Conservation (phyloP, 164 flowering plant genomes). For the Houttuynia cordata region DNA sequence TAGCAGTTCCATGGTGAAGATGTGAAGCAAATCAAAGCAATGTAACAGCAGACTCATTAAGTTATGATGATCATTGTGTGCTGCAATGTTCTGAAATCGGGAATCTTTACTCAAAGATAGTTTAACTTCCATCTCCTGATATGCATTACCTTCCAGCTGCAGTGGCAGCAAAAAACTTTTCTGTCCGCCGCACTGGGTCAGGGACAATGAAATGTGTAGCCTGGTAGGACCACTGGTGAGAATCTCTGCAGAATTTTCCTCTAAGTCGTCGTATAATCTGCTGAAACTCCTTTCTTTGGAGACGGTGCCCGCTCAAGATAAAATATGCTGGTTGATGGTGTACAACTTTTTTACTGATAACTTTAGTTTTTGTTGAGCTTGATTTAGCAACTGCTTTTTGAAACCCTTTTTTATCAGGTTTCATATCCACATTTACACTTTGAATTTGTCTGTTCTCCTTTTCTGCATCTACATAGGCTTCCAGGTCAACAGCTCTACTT, state of each 20-base stretch:
- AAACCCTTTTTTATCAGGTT: conserved; percentile 7
- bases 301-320: conserved; percentile 72
- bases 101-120: too few relatives aligned
- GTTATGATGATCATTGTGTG: too few relatives aligned
- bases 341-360: conserved; percentile 2
- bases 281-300: conserved; percentile 79
- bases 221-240: conserved; percentile 95
- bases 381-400: conserved; percentile 18
- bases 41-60: neutral
- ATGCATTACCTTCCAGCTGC: conserved; percentile 82
- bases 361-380: conserved; percentile 9
- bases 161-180: conserved; percentile 93
- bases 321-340: conserved; percentile 42
- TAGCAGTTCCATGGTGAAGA: neutral
- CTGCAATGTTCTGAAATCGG: too few relatives aligned
- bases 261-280: conserved; percentile 51
- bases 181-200: conserved; percentile 76
- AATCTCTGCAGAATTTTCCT: conserved; percentile 77
- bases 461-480: conserved; percentile 15
- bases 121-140: neutral
- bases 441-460: conserved; percentile 36
- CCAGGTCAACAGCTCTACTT: conserved; percentile 2
- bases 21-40: neutral
- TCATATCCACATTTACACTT: conserved; percentile 12
- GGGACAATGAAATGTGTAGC: conserved; percentile 89